Evolutionary conservation across 2,329 filamentous ascomycete species (phyloP), one percentile per base, ranked within the genome.

Genomic region (Metarhizium guizhouense): DNA sequence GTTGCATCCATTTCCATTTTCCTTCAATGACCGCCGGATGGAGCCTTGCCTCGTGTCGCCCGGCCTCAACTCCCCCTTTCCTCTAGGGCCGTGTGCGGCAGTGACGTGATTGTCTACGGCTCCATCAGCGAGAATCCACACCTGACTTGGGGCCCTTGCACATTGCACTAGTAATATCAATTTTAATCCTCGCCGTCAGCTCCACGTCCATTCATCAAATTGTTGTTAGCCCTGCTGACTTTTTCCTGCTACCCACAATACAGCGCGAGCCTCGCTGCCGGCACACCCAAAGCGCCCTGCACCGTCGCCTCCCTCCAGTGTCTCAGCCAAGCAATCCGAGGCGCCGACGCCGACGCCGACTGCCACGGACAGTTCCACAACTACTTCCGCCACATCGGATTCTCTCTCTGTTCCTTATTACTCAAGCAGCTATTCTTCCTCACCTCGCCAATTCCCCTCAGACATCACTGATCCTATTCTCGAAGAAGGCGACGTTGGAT

Each of bases 401-500:
- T 52, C 47, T 34, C 48, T 47, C 30, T 36, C 50, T 13, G 34
- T 42, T 8, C 54, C 52, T 13, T 51, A 54, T 36, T 54, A 49
- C 53, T 55, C 58, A 5, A 52, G 54, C 61, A 69, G 62, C 57
- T 65, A 63, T 58, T 70, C 73, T 45, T 74, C 72, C 8, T 76
- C 76, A 25, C 74, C 76, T 14, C 74, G 72, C 54, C 75, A 77
- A 48, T 75, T 72, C 60, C 72, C 77, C 53, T 73, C 76, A 61
- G 79, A 82, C 53, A 68, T 81, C 10, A 70, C 73, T 60, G 74
- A 71, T 58, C 75, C 80, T 54, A 83, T 84, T 58, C 73, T 76
- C 53, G 70, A 72, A 60, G 81, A 84, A 69, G 76, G 76, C 66
- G 80, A 80, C 69, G 82, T 57, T 38, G 57, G 85, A 65, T 83